Conservation (phyloP, 1,284 basidiomycete genomes). For the Anthracocystis setariae region DNA sequence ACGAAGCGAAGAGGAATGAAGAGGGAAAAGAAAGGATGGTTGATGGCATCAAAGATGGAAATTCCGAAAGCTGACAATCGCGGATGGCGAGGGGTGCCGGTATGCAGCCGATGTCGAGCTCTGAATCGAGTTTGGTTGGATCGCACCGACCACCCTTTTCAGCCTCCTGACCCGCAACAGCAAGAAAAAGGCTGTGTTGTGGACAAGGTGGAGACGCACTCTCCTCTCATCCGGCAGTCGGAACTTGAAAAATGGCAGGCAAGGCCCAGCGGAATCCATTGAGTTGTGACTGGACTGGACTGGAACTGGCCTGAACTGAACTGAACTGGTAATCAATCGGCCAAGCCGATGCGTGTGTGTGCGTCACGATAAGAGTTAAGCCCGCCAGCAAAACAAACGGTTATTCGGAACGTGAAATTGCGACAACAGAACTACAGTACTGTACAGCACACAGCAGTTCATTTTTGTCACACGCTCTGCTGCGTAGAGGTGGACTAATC, state of each 20-base stretch:
- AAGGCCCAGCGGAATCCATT: constrained; percentile 1
- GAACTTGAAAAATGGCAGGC: constrained; percentile 1
- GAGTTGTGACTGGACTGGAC: no score
- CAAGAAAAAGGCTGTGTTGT: constrained; percentile 11
- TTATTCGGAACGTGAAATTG: no score
- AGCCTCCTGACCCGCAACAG: neutral
- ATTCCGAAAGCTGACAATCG: constrained; percentile 3
- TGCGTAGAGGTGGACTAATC: no score
- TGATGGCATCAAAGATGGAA: constrained; percentile 4
- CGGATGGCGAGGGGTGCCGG: no score
- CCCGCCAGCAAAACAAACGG: no score
- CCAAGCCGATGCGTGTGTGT: no score
- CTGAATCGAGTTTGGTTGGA: constrained; percentile 3
- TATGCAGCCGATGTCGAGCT: constrained; percentile 1
- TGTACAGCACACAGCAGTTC: no score
- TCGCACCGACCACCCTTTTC: constrained; percentile 14
- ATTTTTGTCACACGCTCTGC: no score
- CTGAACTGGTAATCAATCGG: no score
- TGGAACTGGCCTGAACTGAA: no score
- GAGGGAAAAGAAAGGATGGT: neutral
- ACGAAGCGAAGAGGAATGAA: neutral
- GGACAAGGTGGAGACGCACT: neutral
- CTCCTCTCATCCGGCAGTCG: neutral
- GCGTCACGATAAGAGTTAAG: no score
- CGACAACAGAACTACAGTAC: no score